phyloP scores from a whole-genome alignment of 1,284 basidiomycete genomes.

The Trichosporon faecale region DNA sequence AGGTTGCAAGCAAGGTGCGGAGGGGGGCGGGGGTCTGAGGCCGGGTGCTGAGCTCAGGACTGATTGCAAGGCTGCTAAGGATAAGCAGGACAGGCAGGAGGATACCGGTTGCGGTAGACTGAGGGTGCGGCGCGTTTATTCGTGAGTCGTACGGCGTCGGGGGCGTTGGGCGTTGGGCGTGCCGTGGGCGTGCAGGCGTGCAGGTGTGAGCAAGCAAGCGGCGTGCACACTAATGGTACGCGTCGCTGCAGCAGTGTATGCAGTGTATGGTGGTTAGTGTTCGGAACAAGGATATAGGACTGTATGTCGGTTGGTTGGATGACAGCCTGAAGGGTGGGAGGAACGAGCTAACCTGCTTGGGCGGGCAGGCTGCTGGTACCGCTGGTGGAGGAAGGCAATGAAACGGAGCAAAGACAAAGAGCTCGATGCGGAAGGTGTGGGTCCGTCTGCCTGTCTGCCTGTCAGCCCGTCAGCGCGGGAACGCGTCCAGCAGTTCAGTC shows the following conservation, averaged over 20 bases:
- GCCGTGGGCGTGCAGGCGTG: not conserved
- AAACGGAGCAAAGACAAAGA: not conserved
- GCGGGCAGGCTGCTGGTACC: not conserved
- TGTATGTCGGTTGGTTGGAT: not conserved
- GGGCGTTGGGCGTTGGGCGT: not conserved
- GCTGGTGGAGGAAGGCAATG: not conserved
- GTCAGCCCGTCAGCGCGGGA: not conserved
- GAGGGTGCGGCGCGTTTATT: not conserved
- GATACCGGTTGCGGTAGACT: not conserved
- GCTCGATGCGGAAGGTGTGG: not conserved
- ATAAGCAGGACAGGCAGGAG: not conserved
- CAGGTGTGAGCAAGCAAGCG: not conserved
- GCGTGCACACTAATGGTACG: not conserved
- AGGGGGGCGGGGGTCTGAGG: not conserved
- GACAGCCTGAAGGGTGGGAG: not conserved
- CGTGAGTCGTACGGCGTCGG: not conserved
- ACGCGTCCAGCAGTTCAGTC: not conserved
- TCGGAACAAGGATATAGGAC: constrained; percentile 2
- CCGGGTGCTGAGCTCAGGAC: not conserved
- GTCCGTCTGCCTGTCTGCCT: too few relatives aligned
- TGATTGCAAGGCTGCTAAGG: not conserved
- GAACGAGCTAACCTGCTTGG: not conserved
- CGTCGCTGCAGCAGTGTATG: too few relatives aligned
- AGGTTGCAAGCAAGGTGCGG: not conserved
- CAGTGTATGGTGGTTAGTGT: not conserved